These are phyloP conservation scores for Uronychia setigera DNA, from an alignment of 73 alveolate species.

Conservation along the genomic window DNA sequence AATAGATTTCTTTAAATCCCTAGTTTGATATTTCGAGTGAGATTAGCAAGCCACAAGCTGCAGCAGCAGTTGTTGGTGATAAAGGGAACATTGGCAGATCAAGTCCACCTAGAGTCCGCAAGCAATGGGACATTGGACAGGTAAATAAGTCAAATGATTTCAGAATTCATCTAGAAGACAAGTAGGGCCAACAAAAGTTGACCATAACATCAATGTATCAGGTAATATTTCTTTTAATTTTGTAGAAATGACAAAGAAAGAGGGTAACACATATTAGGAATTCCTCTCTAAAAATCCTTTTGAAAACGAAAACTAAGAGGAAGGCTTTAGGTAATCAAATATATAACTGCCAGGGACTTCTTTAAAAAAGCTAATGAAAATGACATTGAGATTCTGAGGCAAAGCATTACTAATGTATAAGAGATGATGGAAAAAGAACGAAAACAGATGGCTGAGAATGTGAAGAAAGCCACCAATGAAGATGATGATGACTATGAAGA, in stretches of 20 bases:
- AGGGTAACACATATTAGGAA: background rate
- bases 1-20: background rate
- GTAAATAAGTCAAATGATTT: background rate
- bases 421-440: slow-evolving; percentile 35
- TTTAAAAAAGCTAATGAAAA: slow-evolving; percentile 4
- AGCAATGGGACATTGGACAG: background rate
- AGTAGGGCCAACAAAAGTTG: background rate
- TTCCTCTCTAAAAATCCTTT: background rate
- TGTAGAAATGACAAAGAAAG: background rate
- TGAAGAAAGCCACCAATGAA: slow-evolving; percentile 29
- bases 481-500: slow-evolving; percentile 57
- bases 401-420: slow-evolving; percentile 15
- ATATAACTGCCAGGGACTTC: background rate
- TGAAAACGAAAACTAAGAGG: background rate
- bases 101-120: slow-evolving; percentile 3
- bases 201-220: background rate
- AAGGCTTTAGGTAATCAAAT: background rate
- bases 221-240: background rate
- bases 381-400: slow-evolving; percentile 18
- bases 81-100: slow-evolving; percentile 23
- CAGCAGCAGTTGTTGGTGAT: slow-evolving; percentile 9
- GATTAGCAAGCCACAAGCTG: background rate
- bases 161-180: background rate
- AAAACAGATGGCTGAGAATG: background rate
- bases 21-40: slow-evolving; percentile 34